Evolutionary conservation across 2,329 filamentous ascomycete genomes (phyloP), one percentile per base, ranked within the genome.

Genomic region (Nigrospora osmanthi): DNA sequence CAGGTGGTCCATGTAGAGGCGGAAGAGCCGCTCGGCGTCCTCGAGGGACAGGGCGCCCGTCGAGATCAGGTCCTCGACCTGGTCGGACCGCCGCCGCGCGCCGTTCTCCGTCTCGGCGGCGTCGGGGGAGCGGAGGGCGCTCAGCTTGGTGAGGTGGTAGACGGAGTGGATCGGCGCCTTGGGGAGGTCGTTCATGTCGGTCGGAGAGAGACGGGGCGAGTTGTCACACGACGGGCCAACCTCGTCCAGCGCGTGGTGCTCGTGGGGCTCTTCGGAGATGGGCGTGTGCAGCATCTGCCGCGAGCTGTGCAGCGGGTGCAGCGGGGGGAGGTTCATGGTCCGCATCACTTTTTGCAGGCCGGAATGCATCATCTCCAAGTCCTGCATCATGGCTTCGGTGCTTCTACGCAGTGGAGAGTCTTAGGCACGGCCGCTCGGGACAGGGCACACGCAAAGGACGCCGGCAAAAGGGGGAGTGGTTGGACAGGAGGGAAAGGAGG

Each of bases 11-110:
- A 68, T 69, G 50, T 75, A 78, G 11, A 75, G 63, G 3, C 63
- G 58, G 50, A 76, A 78, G 0, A 78, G 57, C 38, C 73, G 67
- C 39, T 77, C 68, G 0, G 75, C 75, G 46, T 76, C 73, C 3
- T 66, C 61, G 4, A 72, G 43, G 1, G 69, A 63, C 2, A 78
- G 56, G 7, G 65, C 49, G 0, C 73, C 73, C 16, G 62, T 59
- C 0, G 66, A 64, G 15, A 71, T 69, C 37, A 71, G 70, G 43
- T 71, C 69, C 38, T 69, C 62, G 19, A 51, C 42, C 15, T 38
- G 19, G 17, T 33, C 35, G 12, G 38, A 23, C n/a, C 38, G 46
- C 19, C 43, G 40, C 6, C 17, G 41, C 13, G 11, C 31, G 19
- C 17, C 33, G 11, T 40, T 28, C 15, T 47, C 46, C 12, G 32